phyloP scores from a whole-genome alignment of 768 basidiomycete genomes.

The Agrocybe pediades region DNA sequence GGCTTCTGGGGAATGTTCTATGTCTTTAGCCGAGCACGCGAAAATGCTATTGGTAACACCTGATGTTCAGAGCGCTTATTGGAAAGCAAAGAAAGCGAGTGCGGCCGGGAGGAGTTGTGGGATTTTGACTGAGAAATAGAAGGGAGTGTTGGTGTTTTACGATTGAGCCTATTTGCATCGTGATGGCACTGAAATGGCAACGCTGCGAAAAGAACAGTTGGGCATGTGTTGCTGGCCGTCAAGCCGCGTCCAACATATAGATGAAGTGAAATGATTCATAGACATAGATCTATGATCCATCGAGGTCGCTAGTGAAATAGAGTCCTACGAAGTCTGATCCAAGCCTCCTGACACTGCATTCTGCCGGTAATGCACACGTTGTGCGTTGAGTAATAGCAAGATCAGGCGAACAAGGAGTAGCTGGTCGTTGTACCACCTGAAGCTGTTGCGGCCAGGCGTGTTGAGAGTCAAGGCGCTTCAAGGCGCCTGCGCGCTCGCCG shows the following conservation, averaged over 20 bases:
- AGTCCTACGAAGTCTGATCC: constrained; percentile 10
- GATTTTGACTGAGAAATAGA: constrained; percentile 1
- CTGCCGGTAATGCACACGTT: background rate
- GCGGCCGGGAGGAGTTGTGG: constrained; percentile 8
- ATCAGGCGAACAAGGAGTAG: too few relatives aligned
- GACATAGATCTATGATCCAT: background rate
- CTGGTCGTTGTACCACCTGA: too few relatives aligned
- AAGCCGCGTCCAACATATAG: constrained; percentile 3
- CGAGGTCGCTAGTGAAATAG: background rate
- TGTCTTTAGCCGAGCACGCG: background rate
- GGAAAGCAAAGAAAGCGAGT: constrained; percentile 6
- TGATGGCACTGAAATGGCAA: constrained; percentile 14
- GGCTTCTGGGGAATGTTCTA: background rate
- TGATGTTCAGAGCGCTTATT: background rate
- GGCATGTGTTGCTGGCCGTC: constrained; percentile 8
- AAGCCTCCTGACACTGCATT: background rate
- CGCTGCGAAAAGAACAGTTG: constrained; percentile 21
- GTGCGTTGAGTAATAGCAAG: too few relatives aligned
- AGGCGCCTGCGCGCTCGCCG: too few relatives aligned
- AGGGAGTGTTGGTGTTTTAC: background rate
- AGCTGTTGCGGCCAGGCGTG: too few relatives aligned
- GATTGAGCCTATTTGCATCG: constrained; percentile 2
- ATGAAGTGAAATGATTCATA: constrained; percentile 1
- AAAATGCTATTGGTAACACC: background rate
- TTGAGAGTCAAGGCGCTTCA: too few relatives aligned